These are phyloP conservation scores for Tympanopsis confertula DNA, from an alignment of 2,329 filamentous ascomycete genomes.

Conservation along the genomic window DNA sequence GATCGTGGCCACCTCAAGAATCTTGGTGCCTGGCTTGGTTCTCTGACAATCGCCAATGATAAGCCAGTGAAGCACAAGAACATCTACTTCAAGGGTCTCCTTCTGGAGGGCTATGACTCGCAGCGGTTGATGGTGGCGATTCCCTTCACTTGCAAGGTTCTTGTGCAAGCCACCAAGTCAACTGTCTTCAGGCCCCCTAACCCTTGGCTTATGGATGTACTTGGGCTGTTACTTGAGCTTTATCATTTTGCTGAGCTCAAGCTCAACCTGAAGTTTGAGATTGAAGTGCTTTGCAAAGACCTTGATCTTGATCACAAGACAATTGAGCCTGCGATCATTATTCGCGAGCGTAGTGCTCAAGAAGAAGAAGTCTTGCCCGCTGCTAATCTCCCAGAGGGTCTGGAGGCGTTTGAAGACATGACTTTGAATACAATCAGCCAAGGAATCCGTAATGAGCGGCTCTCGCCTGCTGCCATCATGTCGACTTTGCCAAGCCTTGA, in stretches of 20 bases:
- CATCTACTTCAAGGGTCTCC: constrained; percentile 89
- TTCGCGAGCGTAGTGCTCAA: constrained; percentile 63
- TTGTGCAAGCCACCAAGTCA: constrained; percentile 73
- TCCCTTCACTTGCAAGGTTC: constrained; percentile 92
- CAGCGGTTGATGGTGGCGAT: constrained; percentile 86
- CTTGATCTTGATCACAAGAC: constrained; percentile 83
- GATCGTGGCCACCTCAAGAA: constrained; percentile 88
- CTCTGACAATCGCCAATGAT: constrained; percentile 82
- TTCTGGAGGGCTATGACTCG: constrained; percentile 87
- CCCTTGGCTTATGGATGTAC: constrained; percentile 94
- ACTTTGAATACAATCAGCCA: constrained; percentile 64
- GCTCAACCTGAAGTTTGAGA: constrained; percentile 95
- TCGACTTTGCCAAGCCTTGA: constrained; percentile 76
- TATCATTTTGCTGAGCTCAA: constrained; percentile 91
- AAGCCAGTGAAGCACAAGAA: constrained; percentile 94
- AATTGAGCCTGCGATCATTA: constrained; percentile 77
- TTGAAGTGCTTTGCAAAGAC: constrained; percentile 91
- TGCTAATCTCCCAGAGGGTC: constrained; percentile 48
- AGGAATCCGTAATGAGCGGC: constrained; percentile 55
- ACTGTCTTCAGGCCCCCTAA: constrained; percentile 89
- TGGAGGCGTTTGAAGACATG: constrained; percentile 76
- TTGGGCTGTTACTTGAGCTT: constrained; percentile 79
- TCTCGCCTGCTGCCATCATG: constrained; percentile 68
- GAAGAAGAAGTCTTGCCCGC: constrained; percentile 42
- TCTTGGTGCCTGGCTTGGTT: constrained; percentile 83